Conservation (phyloP, 768 basidiomycete genomes). For the Mycena galericulata region DNA sequence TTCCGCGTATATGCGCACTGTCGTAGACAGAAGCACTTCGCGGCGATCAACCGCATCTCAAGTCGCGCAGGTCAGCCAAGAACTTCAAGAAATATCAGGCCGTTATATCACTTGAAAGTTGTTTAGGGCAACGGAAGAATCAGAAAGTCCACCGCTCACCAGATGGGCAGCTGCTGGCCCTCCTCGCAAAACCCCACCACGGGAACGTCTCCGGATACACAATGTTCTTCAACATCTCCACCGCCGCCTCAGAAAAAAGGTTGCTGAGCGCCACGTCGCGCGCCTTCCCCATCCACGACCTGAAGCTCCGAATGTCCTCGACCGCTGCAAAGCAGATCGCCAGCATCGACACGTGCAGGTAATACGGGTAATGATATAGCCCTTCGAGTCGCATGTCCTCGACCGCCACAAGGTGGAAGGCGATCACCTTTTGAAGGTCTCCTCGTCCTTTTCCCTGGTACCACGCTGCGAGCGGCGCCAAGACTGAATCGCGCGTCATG, state of each 20-base stretch:
- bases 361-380: constrained; percentile 24
- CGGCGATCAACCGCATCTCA: not conserved
- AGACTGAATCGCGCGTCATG: not conserved
- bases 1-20: no score
- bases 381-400: constrained; percentile 29
- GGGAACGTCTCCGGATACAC: constrained; percentile 29
- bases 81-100: not conserved
- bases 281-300: constrained; percentile 32
- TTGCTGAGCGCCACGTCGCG: constrained; percentile 23
- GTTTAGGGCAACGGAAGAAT: not conserved
- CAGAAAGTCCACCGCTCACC: not conserved
- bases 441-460: constrained; percentile 7
- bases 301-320: constrained; percentile 25
- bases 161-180: not conserved
- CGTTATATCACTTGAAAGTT: constrained; percentile 1
- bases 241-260: constrained; percentile 14
- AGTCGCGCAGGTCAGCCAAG: no score
- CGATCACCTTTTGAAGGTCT: constrained; percentile 27
- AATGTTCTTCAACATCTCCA: constrained; percentile 25
- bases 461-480: constrained; percentile 24
- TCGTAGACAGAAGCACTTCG: no score
- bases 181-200: constrained; percentile 19
- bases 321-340: constrained; percentile 29
- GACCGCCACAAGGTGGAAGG: constrained; percentile 26
- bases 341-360: constrained; percentile 20